A percentile compares a stretch with the other conserved stretches of the same genome.
phyloP scores from a whole-genome alignment of 1,284 basidiomycete species.

The Ceratobasidium sp. region DNA sequence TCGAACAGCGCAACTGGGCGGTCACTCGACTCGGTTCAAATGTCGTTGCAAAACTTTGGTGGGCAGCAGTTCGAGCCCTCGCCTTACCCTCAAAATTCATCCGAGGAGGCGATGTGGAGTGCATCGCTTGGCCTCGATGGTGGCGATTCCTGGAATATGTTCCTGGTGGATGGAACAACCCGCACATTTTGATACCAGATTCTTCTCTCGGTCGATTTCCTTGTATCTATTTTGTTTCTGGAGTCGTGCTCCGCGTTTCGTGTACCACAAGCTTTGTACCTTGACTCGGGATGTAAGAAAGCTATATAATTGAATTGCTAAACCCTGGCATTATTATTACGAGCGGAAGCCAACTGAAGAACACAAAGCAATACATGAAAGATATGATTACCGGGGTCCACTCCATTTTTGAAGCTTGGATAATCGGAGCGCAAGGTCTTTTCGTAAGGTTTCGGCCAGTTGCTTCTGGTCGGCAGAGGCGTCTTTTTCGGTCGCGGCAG shows the following conservation, averaged over 20 bases:
- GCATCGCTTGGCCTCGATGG: constrained; percentile 52
- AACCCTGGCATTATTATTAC: not conserved
- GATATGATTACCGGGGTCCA: constrained; percentile 20
- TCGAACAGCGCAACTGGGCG: constrained; percentile 23
- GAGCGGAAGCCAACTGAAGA: not conserved
- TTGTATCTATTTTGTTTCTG: not conserved
- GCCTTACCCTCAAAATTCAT: constrained; percentile 46
- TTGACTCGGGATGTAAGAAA: not conserved
- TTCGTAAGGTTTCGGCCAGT: constrained; percentile 27
- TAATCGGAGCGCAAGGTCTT: constrained; percentile 35
- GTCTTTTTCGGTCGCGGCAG: constrained; percentile 64
- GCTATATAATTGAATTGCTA: not conserved
- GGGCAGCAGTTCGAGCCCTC: constrained; percentile 34
- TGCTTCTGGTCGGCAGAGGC: constrained; percentile 50
- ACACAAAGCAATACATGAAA: too few species aligned
- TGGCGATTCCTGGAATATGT: constrained; percentile 36
- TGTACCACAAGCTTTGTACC: not conserved
- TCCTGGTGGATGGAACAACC: constrained; percentile 18
- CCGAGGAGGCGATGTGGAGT: constrained; percentile 53
- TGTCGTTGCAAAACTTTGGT: constrained; percentile 33
- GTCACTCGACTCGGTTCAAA: constrained; percentile 16
- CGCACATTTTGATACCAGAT: constrained; percentile 18
- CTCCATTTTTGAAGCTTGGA: constrained; percentile 37
- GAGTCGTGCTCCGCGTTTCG: not conserved
- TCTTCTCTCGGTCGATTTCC: too few species aligned